Conservation (phyloP, 192 early-diverging fungal genomes). For the Chytriomyces sp. region DNA sequence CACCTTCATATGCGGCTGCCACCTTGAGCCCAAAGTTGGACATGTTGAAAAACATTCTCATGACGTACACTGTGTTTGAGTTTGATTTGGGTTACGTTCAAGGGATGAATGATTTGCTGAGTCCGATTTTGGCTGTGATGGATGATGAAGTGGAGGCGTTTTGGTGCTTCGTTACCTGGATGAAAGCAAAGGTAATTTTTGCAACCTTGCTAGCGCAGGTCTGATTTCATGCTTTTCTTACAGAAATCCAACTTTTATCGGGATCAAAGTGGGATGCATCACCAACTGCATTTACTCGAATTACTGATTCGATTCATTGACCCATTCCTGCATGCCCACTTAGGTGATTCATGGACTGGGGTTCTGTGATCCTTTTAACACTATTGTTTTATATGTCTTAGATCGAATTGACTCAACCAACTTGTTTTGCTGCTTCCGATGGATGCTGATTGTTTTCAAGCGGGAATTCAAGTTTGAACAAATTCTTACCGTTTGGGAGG, state of each 20-base stretch:
- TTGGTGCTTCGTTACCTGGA: conserved; percentile 89
- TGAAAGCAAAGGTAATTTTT: conserved; percentile 84
- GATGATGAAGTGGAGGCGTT: conserved; percentile 89
- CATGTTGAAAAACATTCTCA: conserved; percentile 86
- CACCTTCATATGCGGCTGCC: conserved; percentile 40
- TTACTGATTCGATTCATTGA: conserved; percentile 87
- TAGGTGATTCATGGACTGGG: conserved; percentile 54
- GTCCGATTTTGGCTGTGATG: conserved; percentile 88
- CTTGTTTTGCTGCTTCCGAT: conserved; percentile 98
- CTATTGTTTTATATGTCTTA: conserved; percentile 4
- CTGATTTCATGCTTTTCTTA: neutral
- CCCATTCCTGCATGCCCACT: conserved; percentile 79
- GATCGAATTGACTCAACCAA: conserved; percentile 83
- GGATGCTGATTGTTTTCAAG: conserved; percentile 97
- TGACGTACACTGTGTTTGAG: conserved; percentile 91
- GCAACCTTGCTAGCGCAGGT: neutral
- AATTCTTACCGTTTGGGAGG: conserved; percentile 87
- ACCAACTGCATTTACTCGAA: conserved; percentile 81
- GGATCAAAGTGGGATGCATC: conserved; percentile 94
- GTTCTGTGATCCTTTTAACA: neutral
- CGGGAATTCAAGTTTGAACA: conserved; percentile 93
- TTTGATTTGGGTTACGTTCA: conserved; percentile 90
- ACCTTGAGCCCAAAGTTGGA: conserved; percentile 80
- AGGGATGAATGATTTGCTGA: conserved; percentile 95
- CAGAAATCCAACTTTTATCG: conserved; percentile 85